Evolutionary conservation across 169 alveolate genomes (phyloP), one percentile per base, ranked within the genome.

Genomic region (Eimeria zaria): DNA sequence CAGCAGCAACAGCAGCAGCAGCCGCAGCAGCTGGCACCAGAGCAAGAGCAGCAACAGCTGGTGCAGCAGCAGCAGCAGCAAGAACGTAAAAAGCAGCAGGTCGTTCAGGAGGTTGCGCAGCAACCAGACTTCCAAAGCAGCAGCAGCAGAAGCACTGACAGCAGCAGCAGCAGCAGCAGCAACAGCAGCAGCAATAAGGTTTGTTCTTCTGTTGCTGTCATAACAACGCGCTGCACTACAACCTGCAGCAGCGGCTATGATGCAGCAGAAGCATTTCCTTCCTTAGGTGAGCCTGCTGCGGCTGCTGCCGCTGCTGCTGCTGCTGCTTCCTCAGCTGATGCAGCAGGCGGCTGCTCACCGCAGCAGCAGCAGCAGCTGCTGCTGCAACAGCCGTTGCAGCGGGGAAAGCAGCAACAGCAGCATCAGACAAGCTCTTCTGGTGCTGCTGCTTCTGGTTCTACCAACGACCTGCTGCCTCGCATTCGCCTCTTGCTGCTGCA

Each of bases 171-270:
- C 30, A 41, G 58, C 53, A 73, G 84, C 84, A 73, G 84, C 48
- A 73, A 55, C 84, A 74, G 85, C 85, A 73, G 84, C 48, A 73
- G 84, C 84, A 74, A 58, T 58, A 80, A 51, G 55, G 16, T 14
- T n/a, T n/a, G n/a, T 33, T 27, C 87, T 30, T 60, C 8, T 33
- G 91, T 27, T 30, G 62, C 62, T n/a, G 27, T 30, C n/a, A 16
- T 58, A 39, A 33, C 78, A 6, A 84, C 91, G 3, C 91, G 91
- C 76, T 84, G 91, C 71, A 84, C 91, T 14, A 84, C 91, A 4
- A 84, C 91, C 39, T 33, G 78, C 62, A 55, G 91, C 91, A 84
- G 91, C 80, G 64, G 91, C 91, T 51, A 46, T 14, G 91, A 84
- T 6, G 78, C 76, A 12, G 91, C 78, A 27, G 91, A 84, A 0